A percentile compares a stretch with the other conserved stretches of the same genome.
These are phyloP conservation scores for Gymnopilus junonius DNA, from an alignment of 768 basidiomycete genomes.

Conservation along the genomic window DNA sequence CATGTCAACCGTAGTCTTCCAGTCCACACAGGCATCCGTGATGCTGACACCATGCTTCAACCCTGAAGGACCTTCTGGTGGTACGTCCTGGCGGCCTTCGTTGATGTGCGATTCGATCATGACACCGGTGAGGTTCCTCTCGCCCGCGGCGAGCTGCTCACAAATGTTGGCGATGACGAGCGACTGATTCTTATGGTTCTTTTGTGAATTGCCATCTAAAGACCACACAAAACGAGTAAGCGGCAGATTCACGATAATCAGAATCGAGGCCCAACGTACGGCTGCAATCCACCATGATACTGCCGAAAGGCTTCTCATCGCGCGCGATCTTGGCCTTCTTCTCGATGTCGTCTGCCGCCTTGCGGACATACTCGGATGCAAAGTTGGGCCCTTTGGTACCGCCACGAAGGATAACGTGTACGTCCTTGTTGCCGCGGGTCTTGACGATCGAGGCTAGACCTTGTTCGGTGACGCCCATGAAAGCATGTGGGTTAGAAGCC, in stretches of 20 bases:
- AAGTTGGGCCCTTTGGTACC: constrained; percentile 93
- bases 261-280: too few species aligned
- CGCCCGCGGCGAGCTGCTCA: constrained; percentile 73
- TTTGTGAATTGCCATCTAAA: constrained; percentile 92
- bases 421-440: constrained; percentile 82
- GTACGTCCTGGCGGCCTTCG: constrained; percentile 90
- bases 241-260: too few species aligned
- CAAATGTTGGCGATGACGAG: constrained; percentile 75
- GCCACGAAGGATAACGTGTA: constrained; percentile 96
- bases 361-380: constrained; percentile 68
- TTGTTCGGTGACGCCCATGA: constrained; percentile 91
- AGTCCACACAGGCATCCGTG: constrained; percentile 92
- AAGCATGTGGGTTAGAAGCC: constrained; percentile 90
- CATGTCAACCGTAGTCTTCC: constrained; percentile 79
- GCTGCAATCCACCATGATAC: constrained; percentile 89
- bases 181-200: constrained; percentile 93
- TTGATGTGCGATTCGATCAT: constrained; percentile 98
- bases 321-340: constrained; percentile 53
- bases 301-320: constrained; percentile 46
- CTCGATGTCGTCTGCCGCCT: constrained; percentile 61
- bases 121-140: constrained; percentile 83
- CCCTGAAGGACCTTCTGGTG: constrained; percentile 63
- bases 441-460: constrained; percentile 96
- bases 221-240: too few species aligned
- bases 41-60: constrained; percentile 86